These are phyloP conservation scores for Gelatoporia subvermispora DNA, from an alignment of 768 basidiomycete species.

Conservation along the genomic window DNA sequence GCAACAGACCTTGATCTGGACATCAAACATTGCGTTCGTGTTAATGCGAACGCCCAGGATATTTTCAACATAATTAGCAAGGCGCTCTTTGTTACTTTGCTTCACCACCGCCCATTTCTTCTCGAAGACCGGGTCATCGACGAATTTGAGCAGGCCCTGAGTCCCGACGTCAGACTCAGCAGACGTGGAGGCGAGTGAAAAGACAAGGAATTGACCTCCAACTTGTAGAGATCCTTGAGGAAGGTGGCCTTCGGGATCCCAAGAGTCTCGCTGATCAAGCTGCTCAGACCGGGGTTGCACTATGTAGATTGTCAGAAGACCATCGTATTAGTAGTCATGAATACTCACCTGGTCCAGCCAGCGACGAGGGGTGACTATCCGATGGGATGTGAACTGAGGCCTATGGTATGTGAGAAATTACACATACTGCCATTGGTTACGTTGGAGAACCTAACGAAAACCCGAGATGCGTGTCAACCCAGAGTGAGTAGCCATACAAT, in stretches of 20 bases:
- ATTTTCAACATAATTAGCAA: conserved; percentile 69
- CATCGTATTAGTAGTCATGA: neutral
- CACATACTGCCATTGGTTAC: conserved; percentile 88
- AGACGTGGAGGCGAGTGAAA: neutral
- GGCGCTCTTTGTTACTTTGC: conserved; percentile 84
- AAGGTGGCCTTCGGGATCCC: conserved; percentile 70
- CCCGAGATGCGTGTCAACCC: neutral
- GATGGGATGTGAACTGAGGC: no score
- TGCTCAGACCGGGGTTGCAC: conserved; percentile 87
- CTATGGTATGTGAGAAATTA: neutral
- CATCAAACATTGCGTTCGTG: conserved; percentile 80
- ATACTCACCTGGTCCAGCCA: conserved; percentile 73
- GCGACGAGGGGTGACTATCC: conserved; percentile 79
- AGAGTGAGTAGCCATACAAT: neutral
- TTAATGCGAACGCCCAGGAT: conserved; percentile 70
- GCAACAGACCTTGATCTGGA: conserved; percentile 72
- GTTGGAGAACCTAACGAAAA: conserved; percentile 58
- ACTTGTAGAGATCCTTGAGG: conserved; percentile 78
- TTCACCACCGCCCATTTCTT: conserved; percentile 82
- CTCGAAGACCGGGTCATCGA: conserved; percentile 72
- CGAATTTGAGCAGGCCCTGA: conserved; percentile 59
- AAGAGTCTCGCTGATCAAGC: conserved; percentile 80
- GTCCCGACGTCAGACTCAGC: neutral
- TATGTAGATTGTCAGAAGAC: conserved; percentile 4
- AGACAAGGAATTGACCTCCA: conserved; percentile 44